Conservation (phyloP, 208 protist genomes). For the Tritrichomonas musculus region DNA sequence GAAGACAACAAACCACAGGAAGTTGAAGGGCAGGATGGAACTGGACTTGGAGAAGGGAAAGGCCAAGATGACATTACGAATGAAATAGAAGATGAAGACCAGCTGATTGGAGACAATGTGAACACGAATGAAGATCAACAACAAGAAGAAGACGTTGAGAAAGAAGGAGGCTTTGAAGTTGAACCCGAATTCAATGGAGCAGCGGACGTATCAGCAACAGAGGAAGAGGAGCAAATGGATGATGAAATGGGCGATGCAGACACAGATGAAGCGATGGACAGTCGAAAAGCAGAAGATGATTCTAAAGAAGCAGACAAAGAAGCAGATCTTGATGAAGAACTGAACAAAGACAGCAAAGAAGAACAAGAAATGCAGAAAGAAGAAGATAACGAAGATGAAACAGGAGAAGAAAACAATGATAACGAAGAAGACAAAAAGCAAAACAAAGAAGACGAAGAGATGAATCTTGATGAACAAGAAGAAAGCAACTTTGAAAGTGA, state of each 20-base stretch:
- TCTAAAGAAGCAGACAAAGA: not conserved
- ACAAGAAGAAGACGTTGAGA: constrained; percentile 13
- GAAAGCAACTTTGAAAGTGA: constrained; percentile 40
- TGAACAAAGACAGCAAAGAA: constrained; percentile 25
- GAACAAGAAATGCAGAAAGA: not conserved
- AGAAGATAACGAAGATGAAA: not conserved
- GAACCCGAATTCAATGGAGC: not conserved
- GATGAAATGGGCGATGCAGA: constrained; percentile 32
- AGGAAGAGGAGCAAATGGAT: constrained; percentile 34
- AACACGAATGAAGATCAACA: constrained; percentile 21
- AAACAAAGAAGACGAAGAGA: not conserved
- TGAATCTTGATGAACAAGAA: constrained; percentile 36
- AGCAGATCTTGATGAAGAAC: not conserved
- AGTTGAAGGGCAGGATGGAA: not conserved
- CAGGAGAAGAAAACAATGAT: not conserved
- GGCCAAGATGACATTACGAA: constrained; percentile 3
- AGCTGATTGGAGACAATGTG: constrained; percentile 12
- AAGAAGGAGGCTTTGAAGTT: constrained; percentile 10
- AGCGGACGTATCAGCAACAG: not conserved
- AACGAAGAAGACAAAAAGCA: not conserved
- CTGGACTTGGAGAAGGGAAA: not conserved
- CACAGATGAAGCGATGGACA: not conserved
- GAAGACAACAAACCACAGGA: not conserved
- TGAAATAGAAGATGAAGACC: constrained; percentile 34
- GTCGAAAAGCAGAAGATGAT: not conserved